These are phyloP conservation scores for Aquilaria agallochum DNA, from an alignment of 441 rosid species.

Conservation along the genomic window DNA sequence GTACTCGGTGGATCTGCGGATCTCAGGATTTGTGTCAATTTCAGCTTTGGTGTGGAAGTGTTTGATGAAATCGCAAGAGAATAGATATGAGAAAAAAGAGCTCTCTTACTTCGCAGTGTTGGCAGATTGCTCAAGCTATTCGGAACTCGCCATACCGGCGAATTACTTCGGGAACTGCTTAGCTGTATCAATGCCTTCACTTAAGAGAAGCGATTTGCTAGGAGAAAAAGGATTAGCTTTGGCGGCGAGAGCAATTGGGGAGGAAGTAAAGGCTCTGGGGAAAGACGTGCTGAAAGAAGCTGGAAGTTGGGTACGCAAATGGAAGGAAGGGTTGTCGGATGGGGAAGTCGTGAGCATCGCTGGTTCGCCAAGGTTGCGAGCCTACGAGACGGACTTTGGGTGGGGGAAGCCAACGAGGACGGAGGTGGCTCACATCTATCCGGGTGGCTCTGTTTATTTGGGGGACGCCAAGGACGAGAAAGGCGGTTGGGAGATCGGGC, in stretches of 20 bases:
- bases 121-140: too few relatives aligned
- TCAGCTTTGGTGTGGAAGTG: constrained; percentile 30
- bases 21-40: constrained; percentile 7
- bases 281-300: constrained; percentile 19
- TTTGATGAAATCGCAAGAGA: constrained; percentile 15
- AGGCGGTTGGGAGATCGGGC: constrained; percentile 38
- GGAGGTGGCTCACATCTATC: constrained; percentile 27
- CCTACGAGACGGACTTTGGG: constrained; percentile 41
- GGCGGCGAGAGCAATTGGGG: constrained; percentile 31
- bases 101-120: too few relatives aligned
- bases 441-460: constrained; percentile 14
- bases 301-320: constrained; percentile 11
- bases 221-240: constrained; percentile 20
- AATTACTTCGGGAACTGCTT: constrained; percentile 38
- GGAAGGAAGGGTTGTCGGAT: constrained; percentile 3
- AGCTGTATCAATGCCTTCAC: not conserved
- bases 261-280: constrained; percentile 20
- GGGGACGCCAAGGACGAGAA: constrained; percentile 23
- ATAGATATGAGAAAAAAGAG: not conserved
- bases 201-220: constrained; percentile 16
- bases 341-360: constrained; percentile 19
- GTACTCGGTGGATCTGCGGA: not conserved
- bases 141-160: constrained; percentile 11
- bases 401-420: constrained; percentile 42
- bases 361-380: constrained; percentile 30